Evolutionary conservation across 2,329 filamentous ascomycete genomes (phyloP), one percentile per base, ranked within the genome.

Genomic region (Colletotrichum lentis): DNA sequence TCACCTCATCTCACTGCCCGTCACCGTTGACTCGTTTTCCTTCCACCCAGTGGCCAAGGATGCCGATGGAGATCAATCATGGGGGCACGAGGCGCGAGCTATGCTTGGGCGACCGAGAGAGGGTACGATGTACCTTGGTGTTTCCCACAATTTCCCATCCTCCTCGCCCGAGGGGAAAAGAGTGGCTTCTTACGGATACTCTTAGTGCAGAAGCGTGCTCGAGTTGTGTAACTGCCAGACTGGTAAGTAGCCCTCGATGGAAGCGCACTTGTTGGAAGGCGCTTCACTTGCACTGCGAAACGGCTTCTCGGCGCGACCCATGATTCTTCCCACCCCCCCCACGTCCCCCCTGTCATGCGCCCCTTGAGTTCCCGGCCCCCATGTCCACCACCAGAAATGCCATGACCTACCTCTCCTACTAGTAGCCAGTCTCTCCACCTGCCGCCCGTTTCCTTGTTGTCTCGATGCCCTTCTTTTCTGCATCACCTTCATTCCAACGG

Each of bases 401-500:
- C 65, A 68, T 68, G 65, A 52, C 65, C 65, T 68, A 31, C 27
- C 7, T 31, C 27, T 8, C 1, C 7, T 31, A 31, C 27, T 31
- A 31, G 27, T 43, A 65, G 57, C 69, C 56, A 69, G 56, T 69
- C 62, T 66, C 64, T 65, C 54, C 55, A 60, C 69, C 58, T 62
- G 55, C 35, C 59, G 43, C 35, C 53, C 24, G 49, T 49, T 60
- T 58, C 64, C 50, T 52, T 59, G 54, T 54, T 37, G 24, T 64
- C 54, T 44, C 37, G 54, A 46, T 58, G 53, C 35, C 54, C 58
- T 59, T 58, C 58, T 59, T 58, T 69, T 64, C 52, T 69, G 54
- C 65, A 68, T 61, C 68, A 64, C 60, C 49, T 64, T 60, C 61
- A 69, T 70, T 69, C 65, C 58, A 47, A 65, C 49, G 31, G 44